phyloP scores from a whole-genome alignment of 169 alveolate species.

The Plasmodium gaboni region DNA sequence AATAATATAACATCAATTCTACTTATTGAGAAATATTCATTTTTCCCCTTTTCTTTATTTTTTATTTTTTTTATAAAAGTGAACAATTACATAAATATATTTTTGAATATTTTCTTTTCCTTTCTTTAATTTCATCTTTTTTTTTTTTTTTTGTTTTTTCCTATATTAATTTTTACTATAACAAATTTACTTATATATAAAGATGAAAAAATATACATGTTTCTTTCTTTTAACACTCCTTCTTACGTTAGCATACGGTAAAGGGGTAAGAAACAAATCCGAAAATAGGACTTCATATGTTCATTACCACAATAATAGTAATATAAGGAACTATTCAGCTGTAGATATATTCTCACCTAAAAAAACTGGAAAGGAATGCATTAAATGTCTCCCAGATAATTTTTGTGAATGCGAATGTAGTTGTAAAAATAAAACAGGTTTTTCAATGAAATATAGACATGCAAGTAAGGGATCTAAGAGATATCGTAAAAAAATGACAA shows the following conservation, averaged over 20 bases:
- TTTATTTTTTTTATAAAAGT: constrained; percentile 5
- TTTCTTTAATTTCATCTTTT: neutral
- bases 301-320: constrained; percentile 6
- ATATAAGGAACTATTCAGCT: constrained; percentile 31
- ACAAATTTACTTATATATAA: neutral
- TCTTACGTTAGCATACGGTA: constrained; percentile 6
- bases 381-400: constrained; percentile 65
- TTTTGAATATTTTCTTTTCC: constrained; percentile 2
- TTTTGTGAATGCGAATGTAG: constrained; percentile 74
- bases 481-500: neutral
- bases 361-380: constrained; percentile 56
- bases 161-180: neutral
- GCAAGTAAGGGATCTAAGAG: constrained; percentile 51
- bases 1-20: too few relatives aligned
- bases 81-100: constrained; percentile 3
- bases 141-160: neutral
- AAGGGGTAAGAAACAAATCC: constrained; percentile 23
- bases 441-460: constrained; percentile 67
- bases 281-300: constrained; percentile 5
- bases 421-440: constrained; percentile 70
- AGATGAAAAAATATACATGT: constrained; percentile 13
- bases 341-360: constrained; percentile 30
- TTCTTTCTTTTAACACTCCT: constrained; percentile 6
- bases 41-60: too few relatives aligned
- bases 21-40: too few relatives aligned